A percentile compares a stretch with the other conserved stretches of the same genome.
Conservation (phyloP, 192 early-diverging fungal genomes). For the Backusella australiensis region DNA sequence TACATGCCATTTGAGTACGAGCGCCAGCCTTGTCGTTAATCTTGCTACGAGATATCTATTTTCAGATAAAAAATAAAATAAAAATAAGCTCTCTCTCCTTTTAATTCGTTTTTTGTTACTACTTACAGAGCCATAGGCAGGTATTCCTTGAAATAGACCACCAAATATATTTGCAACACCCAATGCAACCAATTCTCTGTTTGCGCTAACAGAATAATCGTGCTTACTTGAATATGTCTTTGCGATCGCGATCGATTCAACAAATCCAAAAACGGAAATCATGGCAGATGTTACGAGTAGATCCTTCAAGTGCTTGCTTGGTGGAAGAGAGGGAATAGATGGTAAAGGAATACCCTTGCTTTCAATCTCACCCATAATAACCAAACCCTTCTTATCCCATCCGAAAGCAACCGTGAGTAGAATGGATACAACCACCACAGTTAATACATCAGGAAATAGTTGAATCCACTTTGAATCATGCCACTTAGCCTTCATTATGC, state of each 20-base stretch:
- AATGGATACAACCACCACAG: constrained; percentile 79
- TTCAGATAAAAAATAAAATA: background rate
- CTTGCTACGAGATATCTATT: constrained; percentile 78
- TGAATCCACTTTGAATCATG: constrained; percentile 51
- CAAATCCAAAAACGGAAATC: constrained; percentile 97
- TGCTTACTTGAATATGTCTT: constrained; percentile 91
- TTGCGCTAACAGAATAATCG: constrained; percentile 92
- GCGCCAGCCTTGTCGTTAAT: constrained; percentile 90
- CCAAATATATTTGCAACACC: constrained; percentile 84
- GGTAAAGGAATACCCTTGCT: constrained; percentile 59
- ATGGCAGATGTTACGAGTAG: constrained; percentile 82
- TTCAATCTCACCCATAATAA: constrained; percentile 77
- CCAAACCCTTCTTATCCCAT: constrained; percentile 74
- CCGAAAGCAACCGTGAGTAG: constrained; percentile 55
- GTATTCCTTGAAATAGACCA: constrained; percentile 62
- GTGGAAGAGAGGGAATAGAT: constrained; percentile 61
- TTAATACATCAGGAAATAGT: constrained; percentile 86
- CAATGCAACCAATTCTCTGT: constrained; percentile 91
- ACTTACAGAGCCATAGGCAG: constrained; percentile 36
- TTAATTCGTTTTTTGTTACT: background rate
- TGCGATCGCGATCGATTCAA: constrained; percentile 93
- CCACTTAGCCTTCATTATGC: constrained; percentile 52
- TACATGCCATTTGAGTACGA: constrained; percentile 81
- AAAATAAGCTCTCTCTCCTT: background rate
- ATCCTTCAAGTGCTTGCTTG: constrained; percentile 57